Evolutionary conservation across 1,139 yeast species (phyloP), one percentile per base, ranked within the genome.

Genomic region (Zygoascus hellenicus): DNA sequence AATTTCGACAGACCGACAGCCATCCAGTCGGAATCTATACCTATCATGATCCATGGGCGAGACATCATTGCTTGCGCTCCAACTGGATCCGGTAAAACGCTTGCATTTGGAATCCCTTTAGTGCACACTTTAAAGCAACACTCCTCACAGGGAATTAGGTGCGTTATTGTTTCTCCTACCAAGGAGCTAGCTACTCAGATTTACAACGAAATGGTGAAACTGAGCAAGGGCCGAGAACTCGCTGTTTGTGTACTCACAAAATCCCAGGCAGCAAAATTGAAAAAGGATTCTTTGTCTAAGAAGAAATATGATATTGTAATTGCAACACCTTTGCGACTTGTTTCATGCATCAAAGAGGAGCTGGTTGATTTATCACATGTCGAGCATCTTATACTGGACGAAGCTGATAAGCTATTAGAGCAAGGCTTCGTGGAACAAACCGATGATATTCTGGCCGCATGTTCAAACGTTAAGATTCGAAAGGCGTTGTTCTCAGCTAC

Each of bases 401-500:
- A 92, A 69, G 97, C 97, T 3, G 99, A 94, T 71, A 85, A 87
- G 59, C 70, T 94, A 48, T 87, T 94, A 59, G 97, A 92, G 59
- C 81, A 82, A 49, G 95, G 92, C 14, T 94, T 94, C 59, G 80
- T 89, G 16, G 89, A 83, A 56, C 98, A 94, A 68, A 86, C 96
- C 0, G 98, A 92, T 64, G 82, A 80, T 47, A 83, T 92, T 51
- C 69, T 92, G 54, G 74, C 85, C 11, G 75, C 81, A 31, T 84
- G 95, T 64, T 70, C 82, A 1, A 68, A 73, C 52, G 67, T 75
- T 46, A 63, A 47, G 61, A 66, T 60, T 54, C 74, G 58, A 58
- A 87, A 83, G 65, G 81, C 94, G 5, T 82, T 94, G 71, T 92
- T 86, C 62, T 87, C 96, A 5, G 99, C 99, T 9, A 94, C 99